phyloP scores from a whole-genome alignment of 257 asterid genomes.

The Solanum chiquidenum region DNA sequence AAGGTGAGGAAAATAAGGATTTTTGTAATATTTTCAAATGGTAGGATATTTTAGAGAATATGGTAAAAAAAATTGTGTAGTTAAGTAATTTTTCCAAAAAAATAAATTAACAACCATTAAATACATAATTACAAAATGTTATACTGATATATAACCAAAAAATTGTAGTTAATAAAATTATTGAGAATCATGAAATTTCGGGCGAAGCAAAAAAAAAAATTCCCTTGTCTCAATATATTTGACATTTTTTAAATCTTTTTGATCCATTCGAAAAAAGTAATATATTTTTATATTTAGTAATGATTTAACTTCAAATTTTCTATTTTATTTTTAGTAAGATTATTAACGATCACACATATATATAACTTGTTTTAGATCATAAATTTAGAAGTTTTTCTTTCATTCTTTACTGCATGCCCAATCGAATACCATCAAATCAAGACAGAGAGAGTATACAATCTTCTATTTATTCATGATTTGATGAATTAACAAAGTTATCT shows the following conservation, averaged over 20 bases:
- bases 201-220: background rate
- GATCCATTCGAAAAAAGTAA: background rate
- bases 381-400: background rate
- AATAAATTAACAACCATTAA: background rate
- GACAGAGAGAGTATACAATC: background rate
- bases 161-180: background rate
- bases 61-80: no score
- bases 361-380: background rate
- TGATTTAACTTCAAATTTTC: background rate
- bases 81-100: no score
- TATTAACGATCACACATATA: background rate
- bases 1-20: no score
- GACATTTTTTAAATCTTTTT: no score
- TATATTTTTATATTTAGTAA: background rate
- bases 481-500: background rate
- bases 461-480: background rate
- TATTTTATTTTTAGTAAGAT: background rate
- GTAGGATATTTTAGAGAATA: no score
- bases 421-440: background rate
- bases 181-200: background rate
- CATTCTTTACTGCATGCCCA: background rate
- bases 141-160: background rate
- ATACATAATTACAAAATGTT: background rate
- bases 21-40: no score
- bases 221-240: background rate